Base-by-base conservation (phyloP, 495 filamentous ascomycete species). In the Sphaerosporella brunnea region DNA sequence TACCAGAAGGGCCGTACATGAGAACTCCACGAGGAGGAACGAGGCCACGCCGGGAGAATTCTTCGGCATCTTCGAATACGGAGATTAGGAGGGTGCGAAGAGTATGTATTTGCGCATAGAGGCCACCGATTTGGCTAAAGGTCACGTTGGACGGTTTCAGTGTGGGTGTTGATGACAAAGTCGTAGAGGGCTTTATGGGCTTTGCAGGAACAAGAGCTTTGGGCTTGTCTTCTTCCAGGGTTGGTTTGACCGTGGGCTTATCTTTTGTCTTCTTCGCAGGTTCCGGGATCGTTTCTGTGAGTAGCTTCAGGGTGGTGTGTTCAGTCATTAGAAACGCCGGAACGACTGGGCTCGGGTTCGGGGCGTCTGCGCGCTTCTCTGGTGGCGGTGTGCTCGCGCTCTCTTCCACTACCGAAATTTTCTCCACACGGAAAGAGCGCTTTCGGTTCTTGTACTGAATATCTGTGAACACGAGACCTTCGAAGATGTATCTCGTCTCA, bases 1-100 rank as follows among this genome's bases (percentile, higher is more conserved):
- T 51, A 78, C 82, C 20, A 65, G 66, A 18, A 66, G 58, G 49
- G 65, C 63, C 23, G 70, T 59, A 51, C 57, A 65, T 26, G 57
- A 66, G 20, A 56, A 63, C 51, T 2, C 49, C 54, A 36, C 59
- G 55, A 15, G 59, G 55, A 9, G 59, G 56, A 0, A 50, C 59
- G 20, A 63, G 48, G 15, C 51, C 53, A 1, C 35, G 1, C 23
- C 48, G 44, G 4, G 50, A 50, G 26, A 55, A 62, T 19, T 54
- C 24, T 19, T 55, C 49, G 4, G 60, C 58, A 25, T 61, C 46
- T 18, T 54, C 36, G n/a, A 62, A 35, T 4, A 53, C 59, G 32
- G 58, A 60, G n/a, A 56, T 42, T 19, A 61, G 50, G 30, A 60
- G 50, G 2, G 42, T 51, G 23, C 50, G 49, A 8, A 61, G 53